Conservation (phyloP, 306 rosid genomes). For the Phaseolus lunatus region DNA sequence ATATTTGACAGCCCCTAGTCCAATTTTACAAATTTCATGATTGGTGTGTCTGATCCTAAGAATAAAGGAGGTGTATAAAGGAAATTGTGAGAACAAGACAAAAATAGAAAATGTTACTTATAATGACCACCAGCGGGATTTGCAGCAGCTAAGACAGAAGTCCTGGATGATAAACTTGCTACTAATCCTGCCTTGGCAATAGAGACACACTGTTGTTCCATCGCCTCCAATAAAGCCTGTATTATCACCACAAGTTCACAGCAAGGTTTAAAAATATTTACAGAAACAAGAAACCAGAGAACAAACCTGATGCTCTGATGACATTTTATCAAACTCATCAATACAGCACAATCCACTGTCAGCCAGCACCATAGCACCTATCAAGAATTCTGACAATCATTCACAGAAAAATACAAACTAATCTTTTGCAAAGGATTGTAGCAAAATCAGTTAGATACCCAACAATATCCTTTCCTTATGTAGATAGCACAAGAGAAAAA, state of each 20-base stretch:
- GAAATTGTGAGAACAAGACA: constrained; percentile 32
- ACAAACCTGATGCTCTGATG: constrained; percentile 96
- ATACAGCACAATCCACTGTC: constrained; percentile 96
- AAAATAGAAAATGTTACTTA: constrained; percentile 60
- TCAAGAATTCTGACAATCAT: constrained; percentile 42
- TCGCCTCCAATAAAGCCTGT: constrained; percentile 92
- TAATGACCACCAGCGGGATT: constrained; percentile 98
- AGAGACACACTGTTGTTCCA: constrained; percentile 99
- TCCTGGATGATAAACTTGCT: constrained; percentile 95
- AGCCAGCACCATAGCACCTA: constrained; percentile 97
- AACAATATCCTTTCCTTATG: constrained; percentile 33
- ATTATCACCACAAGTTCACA: constrained; percentile 37
- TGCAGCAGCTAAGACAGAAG: constrained; percentile 95
- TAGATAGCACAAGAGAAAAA: constrained; percentile 11
- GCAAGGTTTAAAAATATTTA: constrained; percentile 18
- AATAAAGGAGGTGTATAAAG: neutral
- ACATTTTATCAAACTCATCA: constrained; percentile 94
- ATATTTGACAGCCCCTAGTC: neutral
- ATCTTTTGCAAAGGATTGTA: constrained; percentile 8
- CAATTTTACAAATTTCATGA: neutral
- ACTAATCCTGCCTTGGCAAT: constrained; percentile 96
- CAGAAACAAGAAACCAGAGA: constrained; percentile 34
- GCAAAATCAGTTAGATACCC: constrained; percentile 26
- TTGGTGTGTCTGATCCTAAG: neutral
- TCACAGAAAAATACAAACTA: constrained; percentile 35